Evolutionary conservation across 139 green algal species (phyloP).

Genomic region (Micractinium sp.): DNA sequence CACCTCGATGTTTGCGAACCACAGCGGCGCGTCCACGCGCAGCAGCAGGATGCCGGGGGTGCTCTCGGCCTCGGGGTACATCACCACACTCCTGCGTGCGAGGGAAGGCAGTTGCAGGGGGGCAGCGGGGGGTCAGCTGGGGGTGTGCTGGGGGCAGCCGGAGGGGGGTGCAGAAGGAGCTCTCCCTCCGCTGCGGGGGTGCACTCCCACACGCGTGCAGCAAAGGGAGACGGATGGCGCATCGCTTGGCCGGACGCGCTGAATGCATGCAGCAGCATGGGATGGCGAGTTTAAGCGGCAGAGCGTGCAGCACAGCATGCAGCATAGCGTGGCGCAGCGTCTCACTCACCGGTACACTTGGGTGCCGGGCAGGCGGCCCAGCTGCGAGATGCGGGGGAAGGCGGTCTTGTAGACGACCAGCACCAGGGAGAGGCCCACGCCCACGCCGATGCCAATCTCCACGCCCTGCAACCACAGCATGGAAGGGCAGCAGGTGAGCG

Average conservation of each 20-base stretch:
- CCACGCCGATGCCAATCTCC: slow-evolving; percentile 50
- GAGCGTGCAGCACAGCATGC: no score
- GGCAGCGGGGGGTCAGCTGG: not conserved
- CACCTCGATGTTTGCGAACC: slow-evolving; percentile 69
- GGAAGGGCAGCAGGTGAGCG: not conserved
- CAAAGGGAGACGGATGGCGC: no score
- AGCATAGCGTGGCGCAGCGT: not conserved
- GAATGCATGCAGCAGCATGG: no score
- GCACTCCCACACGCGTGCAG: not conserved
- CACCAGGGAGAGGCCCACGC: slow-evolving; percentile 43
- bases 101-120: not conserved
- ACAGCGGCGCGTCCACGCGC: slow-evolving; percentile 77
- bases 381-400: slow-evolving; percentile 75
- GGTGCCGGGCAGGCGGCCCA: slow-evolving; percentile 77
- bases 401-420: slow-evolving; percentile 48
- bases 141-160: not conserved
- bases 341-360: slow-evolving; percentile 35
- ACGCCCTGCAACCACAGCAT: slow-evolving; percentile 23
- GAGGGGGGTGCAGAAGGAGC: no score
- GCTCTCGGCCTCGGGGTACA: slow-evolving; percentile 42
- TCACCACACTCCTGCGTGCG: not conserved
- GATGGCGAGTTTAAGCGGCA: no score
- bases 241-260: no score
- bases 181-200: no score
- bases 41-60: slow-evolving; percentile 66